A percentile compares a stretch with the other conserved stretches of the same genome.
phyloP scores from a whole-genome alignment of 1,284 basidiomycete species.

The Fistulinella cinereoalba region DNA sequence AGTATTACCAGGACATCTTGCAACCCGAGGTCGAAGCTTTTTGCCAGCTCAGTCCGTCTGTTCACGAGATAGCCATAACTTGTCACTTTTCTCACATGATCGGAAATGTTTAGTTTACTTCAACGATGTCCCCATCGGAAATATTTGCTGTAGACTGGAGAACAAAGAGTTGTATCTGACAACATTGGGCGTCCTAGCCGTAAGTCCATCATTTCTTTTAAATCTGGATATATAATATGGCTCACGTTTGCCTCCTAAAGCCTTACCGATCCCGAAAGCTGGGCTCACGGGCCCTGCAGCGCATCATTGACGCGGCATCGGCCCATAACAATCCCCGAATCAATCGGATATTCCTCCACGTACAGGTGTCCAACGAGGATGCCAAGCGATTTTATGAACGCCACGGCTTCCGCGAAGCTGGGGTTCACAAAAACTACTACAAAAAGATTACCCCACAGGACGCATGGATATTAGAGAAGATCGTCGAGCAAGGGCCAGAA shows the following conservation, averaged over 20 bases:
- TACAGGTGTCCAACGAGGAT: constrained; percentile 68
- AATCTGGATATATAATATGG: constrained; percentile 12
- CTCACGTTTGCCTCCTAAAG: constrained; percentile 39
- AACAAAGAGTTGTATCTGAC: constrained; percentile 72
- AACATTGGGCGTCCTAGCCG: constrained; percentile 82
- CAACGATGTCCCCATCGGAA: constrained; percentile 82
- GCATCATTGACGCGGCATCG: constrained; percentile 60
- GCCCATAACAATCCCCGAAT: constrained; percentile 58
- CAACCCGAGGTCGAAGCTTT: constrained; percentile 71
- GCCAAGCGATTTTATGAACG: constrained; percentile 77
- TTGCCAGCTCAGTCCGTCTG: constrained; percentile 67
- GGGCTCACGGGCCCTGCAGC: constrained; percentile 65
- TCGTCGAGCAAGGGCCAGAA: constrained; percentile 19
- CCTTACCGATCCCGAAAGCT: constrained; percentile 74
- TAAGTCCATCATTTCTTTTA: constrained; percentile 45
- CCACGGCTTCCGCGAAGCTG: constrained; percentile 68
- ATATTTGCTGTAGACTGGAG: constrained; percentile 77
- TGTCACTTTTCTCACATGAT: constrained; percentile 24
- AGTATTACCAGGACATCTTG: constrained; percentile 74
- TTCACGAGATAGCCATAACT: constrained; percentile 10
- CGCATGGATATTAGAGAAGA: constrained; percentile 75
- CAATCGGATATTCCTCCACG: constrained; percentile 70
- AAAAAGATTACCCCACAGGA: constrained; percentile 76
- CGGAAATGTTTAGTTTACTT: constrained; percentile 62
- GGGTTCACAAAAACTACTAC: constrained; percentile 70